phyloP scores from a whole-genome alignment of 441 rosid species.

The Adansonia grandidieri region DNA sequence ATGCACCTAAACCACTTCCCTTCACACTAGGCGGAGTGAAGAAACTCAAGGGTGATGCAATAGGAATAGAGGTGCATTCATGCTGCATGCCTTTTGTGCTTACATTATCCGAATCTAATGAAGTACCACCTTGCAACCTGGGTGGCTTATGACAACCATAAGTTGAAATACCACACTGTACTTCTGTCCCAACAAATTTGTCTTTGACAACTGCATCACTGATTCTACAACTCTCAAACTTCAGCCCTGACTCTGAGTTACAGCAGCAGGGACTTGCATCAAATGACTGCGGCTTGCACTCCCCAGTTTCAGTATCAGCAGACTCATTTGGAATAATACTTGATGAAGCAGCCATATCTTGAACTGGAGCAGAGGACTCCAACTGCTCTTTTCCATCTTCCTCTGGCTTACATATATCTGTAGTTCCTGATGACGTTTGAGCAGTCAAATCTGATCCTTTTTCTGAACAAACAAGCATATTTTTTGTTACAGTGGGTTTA shows the following conservation, averaged over 20 bases:
- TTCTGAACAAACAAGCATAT: conserved; percentile 34
- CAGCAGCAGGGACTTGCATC: conserved; percentile 38
- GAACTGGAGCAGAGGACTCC: conserved; percentile 45
- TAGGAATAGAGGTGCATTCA: conserved; percentile 51
- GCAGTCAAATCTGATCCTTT: conserved; percentile 57
- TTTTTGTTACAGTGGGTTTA: conserved; percentile 39
- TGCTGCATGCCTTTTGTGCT: conserved; percentile 36
- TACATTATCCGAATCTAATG: conserved; percentile 43
- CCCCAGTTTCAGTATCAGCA: conserved; percentile 55
- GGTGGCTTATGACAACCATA: conserved; percentile 62
- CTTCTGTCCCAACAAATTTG: conserved; percentile 36
- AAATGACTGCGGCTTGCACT: conserved; percentile 41
- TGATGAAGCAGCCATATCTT: conserved; percentile 53
- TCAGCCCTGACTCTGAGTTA: conserved; percentile 43
- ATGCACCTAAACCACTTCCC: conserved; percentile 43
- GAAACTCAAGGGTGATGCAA: conserved; percentile 64
- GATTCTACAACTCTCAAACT: conserved; percentile 37
- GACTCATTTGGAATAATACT: conserved; percentile 43
- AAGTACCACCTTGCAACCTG: conserved; percentile 37
- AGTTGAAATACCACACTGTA: conserved; percentile 43
- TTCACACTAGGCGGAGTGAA: conserved; percentile 81
- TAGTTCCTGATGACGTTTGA: conserved; percentile 54
- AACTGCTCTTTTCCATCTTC: conserved; percentile 56
- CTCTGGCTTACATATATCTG: conserved; percentile 45
- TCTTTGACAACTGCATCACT: conserved; percentile 36